A percentile compares a stretch with the other conserved stretches of the same genome.
Evolutionary conservation across 768 basidiomycete species (phyloP).

Genomic region (Crepidotus variabilis): DNA sequence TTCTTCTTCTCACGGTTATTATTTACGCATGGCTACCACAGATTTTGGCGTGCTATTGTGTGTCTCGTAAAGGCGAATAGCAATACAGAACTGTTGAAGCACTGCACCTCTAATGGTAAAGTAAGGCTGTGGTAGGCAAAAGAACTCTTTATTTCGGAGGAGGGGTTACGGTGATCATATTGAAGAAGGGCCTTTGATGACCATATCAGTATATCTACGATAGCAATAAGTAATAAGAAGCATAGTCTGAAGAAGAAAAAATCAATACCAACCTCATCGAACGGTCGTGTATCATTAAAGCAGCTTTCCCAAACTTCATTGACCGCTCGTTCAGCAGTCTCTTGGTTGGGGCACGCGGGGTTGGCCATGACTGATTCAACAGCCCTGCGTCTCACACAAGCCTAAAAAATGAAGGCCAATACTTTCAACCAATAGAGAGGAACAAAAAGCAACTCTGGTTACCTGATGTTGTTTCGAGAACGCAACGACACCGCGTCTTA

Average conservation of each 20-base stretch:
- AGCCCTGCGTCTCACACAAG: slow-evolving; percentile 87
- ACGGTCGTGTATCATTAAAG: slow-evolving; percentile 91
- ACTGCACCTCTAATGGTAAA: too few relatives aligned
- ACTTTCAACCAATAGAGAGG: not conserved
- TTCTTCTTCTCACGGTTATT: too few relatives aligned
- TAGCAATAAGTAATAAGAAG: not conserved
- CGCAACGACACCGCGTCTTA: slow-evolving; percentile 67
- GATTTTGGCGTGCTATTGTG: too few relatives aligned
- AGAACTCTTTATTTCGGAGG: too few relatives aligned
- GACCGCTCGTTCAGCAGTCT: slow-evolving; percentile 81
- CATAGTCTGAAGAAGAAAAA: not conserved
- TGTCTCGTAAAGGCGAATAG: too few relatives aligned
- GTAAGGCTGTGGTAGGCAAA: too few relatives aligned
- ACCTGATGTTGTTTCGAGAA: slow-evolving; percentile 97
- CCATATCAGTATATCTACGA: not conserved
- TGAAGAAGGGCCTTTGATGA: too few relatives aligned
- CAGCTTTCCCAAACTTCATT: slow-evolving; percentile 98
- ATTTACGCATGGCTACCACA: too few relatives aligned
- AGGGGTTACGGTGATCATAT: too few relatives aligned
- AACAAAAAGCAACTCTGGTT: slow-evolving; percentile 4
- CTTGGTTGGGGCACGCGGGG: slow-evolving; percentile 71
- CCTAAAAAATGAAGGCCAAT: slow-evolving; percentile 37
- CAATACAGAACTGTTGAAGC: too few relatives aligned
- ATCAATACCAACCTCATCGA: slow-evolving; percentile 73
- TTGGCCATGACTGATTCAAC: slow-evolving; percentile 78